Evolutionary conservation across 2,329 filamentous ascomycete genomes (phyloP).

Genomic region (Ophiostoma ulmi): DNA sequence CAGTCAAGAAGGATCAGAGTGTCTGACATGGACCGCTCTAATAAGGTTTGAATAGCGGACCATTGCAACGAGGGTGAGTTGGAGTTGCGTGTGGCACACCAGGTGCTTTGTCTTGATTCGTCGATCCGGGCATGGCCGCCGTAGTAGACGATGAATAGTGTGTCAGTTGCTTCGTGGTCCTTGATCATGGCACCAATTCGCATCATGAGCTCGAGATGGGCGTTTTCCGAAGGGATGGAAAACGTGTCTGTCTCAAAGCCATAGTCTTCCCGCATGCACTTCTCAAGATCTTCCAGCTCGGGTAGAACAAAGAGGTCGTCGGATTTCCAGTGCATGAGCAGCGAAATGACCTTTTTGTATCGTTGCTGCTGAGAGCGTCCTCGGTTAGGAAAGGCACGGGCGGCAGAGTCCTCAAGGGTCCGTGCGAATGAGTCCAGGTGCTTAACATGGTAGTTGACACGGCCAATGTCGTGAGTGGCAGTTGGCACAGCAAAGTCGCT

Average conservation of each 20-base stretch:
- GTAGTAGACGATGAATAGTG: slow-evolving; percentile 55
- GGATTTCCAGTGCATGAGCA: slow-evolving; percentile 54
- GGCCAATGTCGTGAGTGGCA: slow-evolving; percentile 53
- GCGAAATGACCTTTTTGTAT: slow-evolving; percentile 51
- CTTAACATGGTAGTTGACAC: slow-evolving; percentile 55
- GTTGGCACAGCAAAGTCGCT: slow-evolving; percentile 38
- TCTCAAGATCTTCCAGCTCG: slow-evolving; percentile 53
- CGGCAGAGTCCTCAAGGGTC: slow-evolving; percentile 53
- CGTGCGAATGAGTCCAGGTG: slow-evolving; percentile 51
- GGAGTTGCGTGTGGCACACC: slow-evolving; percentile 52
- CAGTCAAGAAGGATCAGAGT: slow-evolving; percentile 56
- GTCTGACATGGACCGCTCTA: slow-evolving; percentile 54
- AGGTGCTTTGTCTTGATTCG: slow-evolving; percentile 55
- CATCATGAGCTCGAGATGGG: slow-evolving; percentile 55
- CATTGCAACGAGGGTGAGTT: slow-evolving; percentile 55
- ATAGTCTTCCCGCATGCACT: slow-evolving; percentile 51
- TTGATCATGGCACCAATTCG: slow-evolving; percentile 53
- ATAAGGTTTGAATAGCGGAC: slow-evolving; percentile 56
- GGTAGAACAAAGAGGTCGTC: slow-evolving; percentile 56
- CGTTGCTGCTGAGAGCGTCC: slow-evolving; percentile 47
- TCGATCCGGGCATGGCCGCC: slow-evolving; percentile 57
- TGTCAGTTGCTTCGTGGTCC: slow-evolving; percentile 48
- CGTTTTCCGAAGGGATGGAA: slow-evolving; percentile 53
- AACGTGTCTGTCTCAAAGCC: slow-evolving; percentile 54
- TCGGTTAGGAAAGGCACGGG: slow-evolving; percentile 52